These are phyloP conservation scores for Niveomyces coronatus DNA, from an alignment of 2,329 filamentous ascomycete species.

Conservation along the genomic window DNA sequence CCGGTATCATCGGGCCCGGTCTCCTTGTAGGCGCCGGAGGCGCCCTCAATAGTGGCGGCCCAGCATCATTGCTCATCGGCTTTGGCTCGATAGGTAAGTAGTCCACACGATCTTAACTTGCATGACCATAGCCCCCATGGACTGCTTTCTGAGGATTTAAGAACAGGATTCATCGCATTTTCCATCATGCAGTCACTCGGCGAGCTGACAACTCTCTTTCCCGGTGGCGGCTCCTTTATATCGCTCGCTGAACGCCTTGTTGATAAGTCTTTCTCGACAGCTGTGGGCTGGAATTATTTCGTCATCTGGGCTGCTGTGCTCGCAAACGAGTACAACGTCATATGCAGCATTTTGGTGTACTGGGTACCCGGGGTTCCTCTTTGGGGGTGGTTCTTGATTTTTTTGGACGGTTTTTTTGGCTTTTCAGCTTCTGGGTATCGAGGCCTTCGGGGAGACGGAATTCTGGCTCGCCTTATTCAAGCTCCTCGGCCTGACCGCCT, in stretches of 20 bases:
- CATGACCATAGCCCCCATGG: too few species aligned
- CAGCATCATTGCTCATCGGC: constrained; percentile 61
- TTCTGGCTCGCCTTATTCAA: constrained; percentile 72
- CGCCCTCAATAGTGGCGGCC: constrained; percentile 57
- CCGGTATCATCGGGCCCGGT: constrained; percentile 57
- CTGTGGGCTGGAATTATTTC: constrained; percentile 63
- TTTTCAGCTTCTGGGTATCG: constrained; percentile 62
- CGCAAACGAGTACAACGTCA: constrained; percentile 62
- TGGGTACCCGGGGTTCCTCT: constrained; percentile 52
- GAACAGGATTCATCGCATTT: constrained; percentile 47
- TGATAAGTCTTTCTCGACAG: constrained; percentile 58
- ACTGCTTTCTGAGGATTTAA: constrained; percentile 13
- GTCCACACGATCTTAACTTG: neutral
- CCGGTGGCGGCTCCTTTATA: constrained; percentile 61
- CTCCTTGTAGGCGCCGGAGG: constrained; percentile 62
- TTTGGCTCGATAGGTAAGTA: constrained; percentile 53
- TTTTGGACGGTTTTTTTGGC: constrained; percentile 61
- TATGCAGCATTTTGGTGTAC: constrained; percentile 54
- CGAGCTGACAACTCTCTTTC: constrained; percentile 64
- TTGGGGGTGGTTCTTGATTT: constrained; percentile 63
- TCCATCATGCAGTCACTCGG: constrained; percentile 64
- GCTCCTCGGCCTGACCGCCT: constrained; percentile 56
- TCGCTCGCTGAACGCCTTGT: constrained; percentile 60
- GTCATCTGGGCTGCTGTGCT: constrained; percentile 57
- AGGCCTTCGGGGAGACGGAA: constrained; percentile 68